A percentile compares a stretch with the other conserved stretches of the same genome.
Evolutionary conservation across 306 rosid species (phyloP).

Genomic region (Cucumis melo): DNA sequence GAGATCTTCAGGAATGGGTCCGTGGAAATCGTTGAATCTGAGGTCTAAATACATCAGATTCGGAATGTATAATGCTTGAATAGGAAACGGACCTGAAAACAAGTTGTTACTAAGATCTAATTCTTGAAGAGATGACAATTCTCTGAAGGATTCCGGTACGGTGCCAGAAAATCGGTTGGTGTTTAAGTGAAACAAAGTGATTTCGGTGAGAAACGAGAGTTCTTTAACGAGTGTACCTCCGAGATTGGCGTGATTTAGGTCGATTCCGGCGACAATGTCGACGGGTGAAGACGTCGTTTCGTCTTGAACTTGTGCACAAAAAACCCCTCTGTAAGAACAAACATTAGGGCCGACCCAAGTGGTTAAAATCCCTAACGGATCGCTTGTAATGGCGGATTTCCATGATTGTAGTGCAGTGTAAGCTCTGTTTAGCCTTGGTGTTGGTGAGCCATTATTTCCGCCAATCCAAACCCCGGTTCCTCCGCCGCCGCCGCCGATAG

Average conservation of each 20-base stretch:
- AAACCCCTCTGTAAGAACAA: conserved; percentile 87
- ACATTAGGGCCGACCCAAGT: conserved; percentile 72
- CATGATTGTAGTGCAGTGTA: conserved; percentile 77
- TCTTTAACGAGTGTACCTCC: conserved; percentile 66
- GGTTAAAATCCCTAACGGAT: conserved; percentile 48
- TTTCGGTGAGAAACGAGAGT: conserved; percentile 54
- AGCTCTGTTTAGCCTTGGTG: conserved; percentile 34
- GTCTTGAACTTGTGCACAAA: conserved; percentile 43
- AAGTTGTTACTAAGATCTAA: conserved; percentile 82
- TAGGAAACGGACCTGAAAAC: conserved; percentile 73
- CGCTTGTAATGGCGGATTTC: conserved; percentile 83
- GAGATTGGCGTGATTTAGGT: conserved; percentile 91
- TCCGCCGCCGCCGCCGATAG: conserved; percentile 10
- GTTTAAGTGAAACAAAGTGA: conserved; percentile 76
- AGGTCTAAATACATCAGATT: conserved; percentile 72
- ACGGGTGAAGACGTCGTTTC: conserved; percentile 14
- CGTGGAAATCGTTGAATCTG: conserved; percentile 69
- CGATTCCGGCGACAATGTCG: conserved; percentile 63
- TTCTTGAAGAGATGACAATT: conserved; percentile 52
- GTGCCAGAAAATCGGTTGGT: conserved; percentile 60
- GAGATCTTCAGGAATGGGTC: conserved; percentile 60
- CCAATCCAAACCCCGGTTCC: conserved; percentile 53
- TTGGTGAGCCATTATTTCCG: conserved; percentile 31
- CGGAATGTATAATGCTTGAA: conserved; percentile 42
- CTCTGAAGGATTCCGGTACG: conserved; percentile 54